A percentile compares a stretch with the other conserved stretches of the same genome.
Evolutionary conservation across 768 basidiomycete species (phyloP).

Genomic region (Kwoniella sp.): DNA sequence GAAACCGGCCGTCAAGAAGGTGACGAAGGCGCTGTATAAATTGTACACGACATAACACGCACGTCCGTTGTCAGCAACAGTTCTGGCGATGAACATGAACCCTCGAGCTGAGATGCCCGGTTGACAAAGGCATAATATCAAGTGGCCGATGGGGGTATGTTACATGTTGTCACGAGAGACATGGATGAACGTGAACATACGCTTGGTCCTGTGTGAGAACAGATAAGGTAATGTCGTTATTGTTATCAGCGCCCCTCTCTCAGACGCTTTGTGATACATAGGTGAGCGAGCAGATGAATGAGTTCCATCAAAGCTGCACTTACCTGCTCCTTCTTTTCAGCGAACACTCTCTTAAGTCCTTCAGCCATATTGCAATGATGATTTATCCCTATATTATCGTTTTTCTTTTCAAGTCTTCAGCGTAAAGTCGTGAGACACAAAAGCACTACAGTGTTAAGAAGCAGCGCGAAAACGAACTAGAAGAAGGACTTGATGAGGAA

Average conservation of each 20-base stretch:
- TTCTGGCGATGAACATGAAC: no score
- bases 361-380: slow-evolving; percentile 62
- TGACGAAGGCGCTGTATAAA: slow-evolving; percentile 56
- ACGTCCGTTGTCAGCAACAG: not conserved
- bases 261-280: not conserved
- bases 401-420: not conserved
- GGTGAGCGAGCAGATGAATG: not conserved
- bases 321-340: slow-evolving; percentile 60
- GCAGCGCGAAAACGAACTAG: no score
- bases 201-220: slow-evolving; percentile 44
- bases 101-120: no score
- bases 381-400: not conserved
- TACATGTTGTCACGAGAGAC: no score
- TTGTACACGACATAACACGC: not conserved
- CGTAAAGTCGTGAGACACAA: no score
- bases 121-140: no score
- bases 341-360: slow-evolving; percentile 69
- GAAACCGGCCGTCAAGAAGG: slow-evolving; percentile 94
- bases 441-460: no score
- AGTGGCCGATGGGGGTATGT: no score
- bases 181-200: slow-evolving; percentile 32
- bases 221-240: no score
- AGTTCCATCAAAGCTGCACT: no score
- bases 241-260: no score
- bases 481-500: no score